These are phyloP conservation scores for Fusarium fujikuroi DNA, from an alignment of 2,329 filamentous ascomycete genomes.

Conservation along the genomic window DNA sequence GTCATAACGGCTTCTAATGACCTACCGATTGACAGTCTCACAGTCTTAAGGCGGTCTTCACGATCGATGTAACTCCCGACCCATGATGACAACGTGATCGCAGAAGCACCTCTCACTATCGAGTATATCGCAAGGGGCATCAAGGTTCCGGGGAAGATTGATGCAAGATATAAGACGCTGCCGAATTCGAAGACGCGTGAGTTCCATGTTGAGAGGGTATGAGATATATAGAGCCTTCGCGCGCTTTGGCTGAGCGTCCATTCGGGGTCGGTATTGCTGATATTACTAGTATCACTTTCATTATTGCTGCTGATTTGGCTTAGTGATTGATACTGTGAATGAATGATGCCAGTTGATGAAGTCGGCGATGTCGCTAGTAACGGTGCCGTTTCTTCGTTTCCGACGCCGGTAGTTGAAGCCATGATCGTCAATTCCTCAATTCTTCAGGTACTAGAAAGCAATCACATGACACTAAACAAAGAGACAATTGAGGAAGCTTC, in stretches of 20 bases:
- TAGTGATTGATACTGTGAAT: background rate
- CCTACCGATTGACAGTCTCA: constrained; percentile 61
- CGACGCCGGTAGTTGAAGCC: constrained; percentile 20
- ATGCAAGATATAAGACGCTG: constrained; percentile 67
- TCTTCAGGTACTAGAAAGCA: background rate
- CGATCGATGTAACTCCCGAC: constrained; percentile 70
- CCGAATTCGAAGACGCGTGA: constrained; percentile 72
- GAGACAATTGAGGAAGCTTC: background rate
- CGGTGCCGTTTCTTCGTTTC: constrained; percentile 23
- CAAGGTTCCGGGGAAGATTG: constrained; percentile 67
- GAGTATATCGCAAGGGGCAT: constrained; percentile 77
- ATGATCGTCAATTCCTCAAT: constrained; percentile 8
- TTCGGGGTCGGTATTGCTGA: background rate
- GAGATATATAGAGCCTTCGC: constrained; percentile 64
- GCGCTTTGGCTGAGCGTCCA: constrained; percentile 38
- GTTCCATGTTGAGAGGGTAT: constrained; percentile 72
- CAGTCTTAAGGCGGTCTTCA: constrained; percentile 60
- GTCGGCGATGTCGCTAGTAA: constrained; percentile 12
- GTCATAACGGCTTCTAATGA: background rate
- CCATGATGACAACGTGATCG: constrained; percentile 66
- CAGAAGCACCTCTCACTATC: constrained; percentile 66
- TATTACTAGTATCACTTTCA: background rate
- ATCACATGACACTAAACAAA: background rate
- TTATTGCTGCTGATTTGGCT: background rate
- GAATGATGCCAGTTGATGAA: background rate